Evolutionary conservation across 2,329 filamentous ascomycete species (phyloP).

Genomic region (Epicoccum nigrum): DNA sequence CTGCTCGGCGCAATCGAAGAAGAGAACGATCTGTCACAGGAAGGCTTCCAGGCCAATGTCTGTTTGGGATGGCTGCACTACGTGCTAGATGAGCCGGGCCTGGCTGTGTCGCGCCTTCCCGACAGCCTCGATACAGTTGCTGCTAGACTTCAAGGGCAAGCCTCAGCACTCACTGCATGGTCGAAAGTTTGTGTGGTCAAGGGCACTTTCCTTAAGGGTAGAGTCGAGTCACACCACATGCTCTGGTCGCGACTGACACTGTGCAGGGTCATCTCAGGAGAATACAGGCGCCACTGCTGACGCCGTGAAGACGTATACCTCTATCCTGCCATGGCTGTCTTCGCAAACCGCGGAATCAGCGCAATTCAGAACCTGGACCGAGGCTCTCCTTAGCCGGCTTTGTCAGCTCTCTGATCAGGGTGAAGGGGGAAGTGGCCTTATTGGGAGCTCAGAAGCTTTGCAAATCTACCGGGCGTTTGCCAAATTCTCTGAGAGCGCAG

Average conservation of each 20-base stretch:
- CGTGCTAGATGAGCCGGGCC: slow-evolving; percentile 70
- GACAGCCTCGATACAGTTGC: slow-evolving; percentile 58
- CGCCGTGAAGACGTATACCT: slow-evolving; percentile 70
- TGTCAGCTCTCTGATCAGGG: slow-evolving; percentile 72
- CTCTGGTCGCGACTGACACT: slow-evolving; percentile 14
- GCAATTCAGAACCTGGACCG: slow-evolving; percentile 78
- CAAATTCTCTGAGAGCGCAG: slow-evolving; percentile 63
- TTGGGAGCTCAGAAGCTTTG: slow-evolving; percentile 48
- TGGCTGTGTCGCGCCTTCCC: slow-evolving; percentile 68
- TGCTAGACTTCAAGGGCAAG: slow-evolving; percentile 27
- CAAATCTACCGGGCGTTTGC: slow-evolving; percentile 67
- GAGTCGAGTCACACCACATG: slow-evolving; percentile 36
- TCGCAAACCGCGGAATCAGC: slow-evolving; percentile 52
- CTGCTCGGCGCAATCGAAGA: slow-evolving; percentile 50
- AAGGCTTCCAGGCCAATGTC: slow-evolving; percentile 76
- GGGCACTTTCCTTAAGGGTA: slow-evolving; percentile 77
- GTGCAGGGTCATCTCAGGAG: slow-evolving; percentile 54
- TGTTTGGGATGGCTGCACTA: slow-evolving; percentile 88
- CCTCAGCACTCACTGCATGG: slow-evolving; percentile 68
- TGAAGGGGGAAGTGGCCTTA: slow-evolving; percentile 45
- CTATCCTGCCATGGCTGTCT: slow-evolving; percentile 68
- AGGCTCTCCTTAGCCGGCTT: slow-evolving; percentile 75
- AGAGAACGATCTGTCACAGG: slow-evolving; percentile 55
- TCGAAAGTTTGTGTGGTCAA: slow-evolving; percentile 82
- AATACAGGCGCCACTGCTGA: slow-evolving; percentile 54